Evolutionary conservation across 2,329 filamentous ascomycete genomes (phyloP).

Genomic region (Lachnellula subtilissima): DNA sequence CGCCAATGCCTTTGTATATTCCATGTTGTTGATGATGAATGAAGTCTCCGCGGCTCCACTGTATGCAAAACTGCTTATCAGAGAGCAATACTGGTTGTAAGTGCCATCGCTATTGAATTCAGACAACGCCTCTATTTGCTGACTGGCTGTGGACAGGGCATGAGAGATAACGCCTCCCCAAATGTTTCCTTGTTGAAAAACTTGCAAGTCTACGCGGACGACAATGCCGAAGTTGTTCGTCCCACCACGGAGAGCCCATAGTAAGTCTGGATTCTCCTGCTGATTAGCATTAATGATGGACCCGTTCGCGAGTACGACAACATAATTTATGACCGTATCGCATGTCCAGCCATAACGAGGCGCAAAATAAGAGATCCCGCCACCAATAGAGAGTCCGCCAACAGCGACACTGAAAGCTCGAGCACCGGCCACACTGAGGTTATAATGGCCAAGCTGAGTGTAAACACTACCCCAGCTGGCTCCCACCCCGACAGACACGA

Average conservation of each 20-base stretch:
- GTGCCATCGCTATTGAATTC: not conserved
- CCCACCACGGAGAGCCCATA: slow-evolving; percentile 34
- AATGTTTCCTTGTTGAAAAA: slow-evolving; percentile 14
- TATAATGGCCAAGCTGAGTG: slow-evolving; percentile 28
- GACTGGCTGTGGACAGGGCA: not conserved
- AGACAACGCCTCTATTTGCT: not conserved
- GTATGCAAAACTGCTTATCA: not conserved
- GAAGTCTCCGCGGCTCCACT: not conserved
- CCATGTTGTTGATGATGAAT: not conserved
- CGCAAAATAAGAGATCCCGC: slow-evolving; percentile 18
- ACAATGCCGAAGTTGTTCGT: slow-evolving; percentile 22
- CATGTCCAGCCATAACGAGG: not conserved
- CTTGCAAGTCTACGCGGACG: slow-evolving; percentile 41
- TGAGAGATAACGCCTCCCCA: not conserved
- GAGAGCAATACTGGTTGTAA: not conserved
- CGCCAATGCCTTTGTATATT: not conserved
- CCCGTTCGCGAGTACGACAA: slow-evolving; percentile 31
- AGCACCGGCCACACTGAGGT: slow-evolving; percentile 35
- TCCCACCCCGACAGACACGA: slow-evolving; percentile 35
- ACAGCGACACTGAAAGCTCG: slow-evolving; percentile 26
- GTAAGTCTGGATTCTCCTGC: slow-evolving; percentile 27
- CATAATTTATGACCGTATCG: slow-evolving; percentile 5
- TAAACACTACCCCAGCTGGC: slow-evolving; percentile 38
- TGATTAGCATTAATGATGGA: slow-evolving; percentile 23
- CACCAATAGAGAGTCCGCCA: slow-evolving; percentile 20